Conservation (phyloP, 257 asterid species). For the Lycium ferocissimum region DNA sequence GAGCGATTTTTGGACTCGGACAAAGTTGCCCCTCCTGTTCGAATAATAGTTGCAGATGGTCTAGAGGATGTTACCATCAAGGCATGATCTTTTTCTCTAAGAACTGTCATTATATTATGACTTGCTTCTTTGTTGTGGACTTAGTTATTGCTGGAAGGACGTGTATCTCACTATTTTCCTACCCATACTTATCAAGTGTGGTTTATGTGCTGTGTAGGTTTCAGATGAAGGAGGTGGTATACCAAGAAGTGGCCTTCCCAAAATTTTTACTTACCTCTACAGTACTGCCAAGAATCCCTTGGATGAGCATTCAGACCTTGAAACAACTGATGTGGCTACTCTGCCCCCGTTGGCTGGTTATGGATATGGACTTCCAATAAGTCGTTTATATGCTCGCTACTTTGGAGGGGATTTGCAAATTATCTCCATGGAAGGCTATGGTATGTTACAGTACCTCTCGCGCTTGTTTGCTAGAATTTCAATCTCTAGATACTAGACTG, state of each 20-base stretch:
- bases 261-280: conserved; percentile 84
- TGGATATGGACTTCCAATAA: conserved; percentile 94
- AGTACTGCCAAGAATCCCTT: conserved; percentile 85
- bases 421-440: conserved; percentile 99
- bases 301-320: conserved; percentile 73
- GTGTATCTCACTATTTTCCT: neutral
- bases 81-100: conserved; percentile 47
- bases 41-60: conserved; percentile 96
- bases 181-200: neutral
- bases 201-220: conserved; percentile 50
- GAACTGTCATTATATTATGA: neutral
- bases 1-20: conserved; percentile 82
- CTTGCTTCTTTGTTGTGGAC: conserved; percentile 1
- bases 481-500: neutral
- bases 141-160: neutral
- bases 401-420: conserved; percentile 96
- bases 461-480: neutral
- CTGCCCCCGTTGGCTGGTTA: conserved; percentile 92
- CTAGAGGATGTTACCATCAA: conserved; percentile 94
- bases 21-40: conserved; percentile 81
- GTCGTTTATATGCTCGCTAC: conserved; percentile 91
- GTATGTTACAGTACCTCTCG: conserved; percentile 42
- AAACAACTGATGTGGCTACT: conserved; percentile 55
- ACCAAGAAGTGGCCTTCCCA: conserved; percentile 90
- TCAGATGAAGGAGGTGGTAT: conserved; percentile 99